Evolutionary conservation across 1,284 basidiomycete genomes (phyloP).

Genomic region (Ceratobasidium theobromae): DNA sequence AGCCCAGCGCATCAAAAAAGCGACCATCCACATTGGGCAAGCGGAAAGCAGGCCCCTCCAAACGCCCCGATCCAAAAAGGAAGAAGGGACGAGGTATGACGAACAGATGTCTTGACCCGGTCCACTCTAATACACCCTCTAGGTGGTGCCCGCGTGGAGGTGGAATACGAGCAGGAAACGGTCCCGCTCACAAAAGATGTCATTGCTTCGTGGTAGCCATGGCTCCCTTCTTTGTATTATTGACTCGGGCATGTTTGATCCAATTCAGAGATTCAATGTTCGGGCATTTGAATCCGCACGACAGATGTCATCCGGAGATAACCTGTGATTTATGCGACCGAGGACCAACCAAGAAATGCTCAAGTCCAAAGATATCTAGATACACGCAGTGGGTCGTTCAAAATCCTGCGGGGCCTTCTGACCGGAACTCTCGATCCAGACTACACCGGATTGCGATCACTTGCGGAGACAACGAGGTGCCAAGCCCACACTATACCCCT

Average conservation of each 20-base stretch:
- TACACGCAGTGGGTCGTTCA: no score
- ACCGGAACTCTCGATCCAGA: no score
- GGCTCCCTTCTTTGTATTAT: not conserved
- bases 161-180: constrained; percentile 93
- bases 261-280: not conserved
- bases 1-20: constrained; percentile 44
- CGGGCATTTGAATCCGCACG: not conserved
- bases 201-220: constrained; percentile 47
- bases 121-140: no score
- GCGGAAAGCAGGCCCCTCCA: constrained; percentile 57
- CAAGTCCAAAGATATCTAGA: no score
- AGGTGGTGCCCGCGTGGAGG: constrained; percentile 83
- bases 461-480: no score
- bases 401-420: no score
- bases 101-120: no score
- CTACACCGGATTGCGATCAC: no score
- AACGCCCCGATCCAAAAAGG: constrained; percentile 53
- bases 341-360: no score
- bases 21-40: constrained; percentile 56
- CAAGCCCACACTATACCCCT: no score
- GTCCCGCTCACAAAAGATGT: constrained; percentile 59
- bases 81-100: constrained; percentile 62
- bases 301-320: no score
- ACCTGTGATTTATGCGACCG: not conserved
- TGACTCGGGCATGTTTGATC: not conserved